phyloP scores from a whole-genome alignment of 1,284 basidiomycete species.

The Schizopora paradoxa region DNA sequence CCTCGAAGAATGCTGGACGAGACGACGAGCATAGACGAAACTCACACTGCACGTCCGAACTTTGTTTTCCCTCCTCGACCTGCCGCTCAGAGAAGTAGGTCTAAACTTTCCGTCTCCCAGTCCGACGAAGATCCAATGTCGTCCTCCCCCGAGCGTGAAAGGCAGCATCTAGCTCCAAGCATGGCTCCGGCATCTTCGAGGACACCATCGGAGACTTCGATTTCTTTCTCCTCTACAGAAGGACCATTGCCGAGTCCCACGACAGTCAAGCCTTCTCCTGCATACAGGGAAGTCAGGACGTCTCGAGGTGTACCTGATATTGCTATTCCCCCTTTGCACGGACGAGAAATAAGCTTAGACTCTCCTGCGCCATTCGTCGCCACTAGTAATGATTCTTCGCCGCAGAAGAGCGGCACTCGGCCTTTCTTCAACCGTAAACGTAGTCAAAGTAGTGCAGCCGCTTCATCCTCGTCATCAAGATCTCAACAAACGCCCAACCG shows the following conservation, averaged over 20 bases:
- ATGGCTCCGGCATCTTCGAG: conserved; percentile 26
- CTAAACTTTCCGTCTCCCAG: conserved; percentile 27
- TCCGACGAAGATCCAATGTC: conserved; percentile 22
- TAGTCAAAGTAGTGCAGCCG: conserved; percentile 17
- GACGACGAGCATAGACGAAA: conserved; percentile 32
- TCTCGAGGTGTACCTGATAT: conserved; percentile 36
- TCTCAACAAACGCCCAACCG: conserved; percentile 5
- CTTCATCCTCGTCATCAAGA: conserved; percentile 7
- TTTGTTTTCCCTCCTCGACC: conserved; percentile 51
- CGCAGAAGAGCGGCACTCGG: no score
- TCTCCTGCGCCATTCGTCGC: no score
- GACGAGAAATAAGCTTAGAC: conserved; percentile 7
- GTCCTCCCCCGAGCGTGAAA: conserved; percentile 18
- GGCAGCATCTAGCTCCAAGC: conserved; percentile 25
- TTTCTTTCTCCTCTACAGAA: background rate
- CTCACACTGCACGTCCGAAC: conserved; percentile 39
- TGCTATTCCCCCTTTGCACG: conserved; percentile 31
- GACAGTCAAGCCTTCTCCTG: conserved; percentile 16
- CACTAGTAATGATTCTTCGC: no score
- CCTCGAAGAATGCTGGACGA: conserved; percentile 20
- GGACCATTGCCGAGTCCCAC: background rate
- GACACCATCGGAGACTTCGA: conserved; percentile 13
- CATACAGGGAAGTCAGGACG: conserved; percentile 37
- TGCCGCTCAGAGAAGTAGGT: conserved; percentile 28
- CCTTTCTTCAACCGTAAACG: conserved; percentile 13